Conservation (phyloP, 352 stramenopile species). For the Pythium aquatile region DNA sequence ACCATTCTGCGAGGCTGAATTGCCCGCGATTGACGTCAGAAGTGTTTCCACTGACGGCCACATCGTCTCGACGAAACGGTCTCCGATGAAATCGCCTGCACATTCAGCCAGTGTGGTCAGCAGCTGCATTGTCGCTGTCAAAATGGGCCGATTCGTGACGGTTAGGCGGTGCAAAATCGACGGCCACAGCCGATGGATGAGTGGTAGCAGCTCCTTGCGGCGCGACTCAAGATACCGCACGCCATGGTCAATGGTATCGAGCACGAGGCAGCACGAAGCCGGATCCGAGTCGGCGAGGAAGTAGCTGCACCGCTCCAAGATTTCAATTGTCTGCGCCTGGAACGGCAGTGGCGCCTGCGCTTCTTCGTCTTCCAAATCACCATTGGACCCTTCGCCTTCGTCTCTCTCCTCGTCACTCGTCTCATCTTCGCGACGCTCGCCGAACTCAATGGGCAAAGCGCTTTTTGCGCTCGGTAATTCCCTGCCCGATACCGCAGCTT, state of each 20-base stretch:
- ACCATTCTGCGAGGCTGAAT: slow-evolving; percentile 4
- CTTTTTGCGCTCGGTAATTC: slow-evolving; percentile 36
- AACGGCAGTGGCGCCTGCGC: slow-evolving; percentile 34
- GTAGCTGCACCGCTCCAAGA: slow-evolving; percentile 73
- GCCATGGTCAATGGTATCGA: slow-evolving; percentile 68
- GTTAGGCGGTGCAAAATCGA: slow-evolving; percentile 58
- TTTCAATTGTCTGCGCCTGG: slow-evolving; percentile 59
- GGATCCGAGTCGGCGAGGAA: slow-evolving; percentile 72
- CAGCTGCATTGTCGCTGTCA: slow-evolving; percentile 51
- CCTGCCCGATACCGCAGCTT: slow-evolving; percentile 9
- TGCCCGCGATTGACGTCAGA: slow-evolving; percentile 39
- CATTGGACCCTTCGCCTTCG: not conserved
- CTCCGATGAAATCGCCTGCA: slow-evolving; percentile 76
- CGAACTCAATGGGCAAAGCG: slow-evolving; percentile 71
- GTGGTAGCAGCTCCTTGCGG: slow-evolving; percentile 58
- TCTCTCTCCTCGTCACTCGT: slow-evolving; percentile 28
- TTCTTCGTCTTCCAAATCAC: slow-evolving; percentile 23
- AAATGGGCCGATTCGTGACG: slow-evolving; percentile 58
- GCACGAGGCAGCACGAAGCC: slow-evolving; percentile 67
- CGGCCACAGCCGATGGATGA: slow-evolving; percentile 76
- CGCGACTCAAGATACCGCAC: slow-evolving; percentile 44
- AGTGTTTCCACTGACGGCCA: slow-evolving; percentile 59
- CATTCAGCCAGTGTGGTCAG: slow-evolving; percentile 48
- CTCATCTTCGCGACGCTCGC: slow-evolving; percentile 33
- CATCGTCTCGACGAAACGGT: slow-evolving; percentile 77